Conservation (phyloP, 1,139 yeast species). For the Arxiozyma bovina region DNA sequence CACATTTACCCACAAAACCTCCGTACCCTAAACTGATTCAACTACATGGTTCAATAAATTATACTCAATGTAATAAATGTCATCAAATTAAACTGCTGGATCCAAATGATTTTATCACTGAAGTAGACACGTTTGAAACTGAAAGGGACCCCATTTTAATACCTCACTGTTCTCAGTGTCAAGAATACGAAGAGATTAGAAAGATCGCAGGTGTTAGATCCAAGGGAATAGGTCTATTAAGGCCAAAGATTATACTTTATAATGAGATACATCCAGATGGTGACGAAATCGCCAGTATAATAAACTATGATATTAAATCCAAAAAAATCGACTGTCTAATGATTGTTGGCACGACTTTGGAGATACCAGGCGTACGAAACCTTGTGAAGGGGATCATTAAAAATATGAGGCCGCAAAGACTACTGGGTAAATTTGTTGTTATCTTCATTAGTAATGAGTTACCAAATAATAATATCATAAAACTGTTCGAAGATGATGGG, state of each 20-base stretch:
- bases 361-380: conserved; percentile 78
- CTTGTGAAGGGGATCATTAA: conserved; percentile 63
- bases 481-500: conserved; percentile 43
- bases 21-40: conserved; percentile 51
- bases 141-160: conserved; percentile 15
- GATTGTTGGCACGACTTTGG: conserved; percentile 78
- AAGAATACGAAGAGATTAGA: conserved; percentile 44
- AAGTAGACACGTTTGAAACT: conserved; percentile 12
- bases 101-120: conserved; percentile 32
- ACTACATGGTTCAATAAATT: conserved; percentile 49
- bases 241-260: conserved; percentile 78
- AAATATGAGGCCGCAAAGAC: conserved; percentile 53
- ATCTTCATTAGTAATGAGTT: conserved; percentile 50
- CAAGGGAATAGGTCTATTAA: conserved; percentile 65
- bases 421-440: conserved; percentile 44
- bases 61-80: conserved; percentile 61
- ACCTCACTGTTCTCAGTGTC: conserved; percentile 50
- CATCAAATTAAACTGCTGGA: conserved; percentile 40
- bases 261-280: conserved; percentile 87
- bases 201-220: conserved; percentile 56
- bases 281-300: conserved; percentile 67
- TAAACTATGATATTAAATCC: conserved; percentile 50
- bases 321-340: conserved; percentile 66
- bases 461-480: conserved; percentile 35
- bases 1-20: conserved; percentile 27